Percentiles rank a stretch among this genome's conserved stretches.
phyloP scores from a whole-genome alignment of 768 basidiomycete genomes.

The Tylopilus sp. region DNA sequence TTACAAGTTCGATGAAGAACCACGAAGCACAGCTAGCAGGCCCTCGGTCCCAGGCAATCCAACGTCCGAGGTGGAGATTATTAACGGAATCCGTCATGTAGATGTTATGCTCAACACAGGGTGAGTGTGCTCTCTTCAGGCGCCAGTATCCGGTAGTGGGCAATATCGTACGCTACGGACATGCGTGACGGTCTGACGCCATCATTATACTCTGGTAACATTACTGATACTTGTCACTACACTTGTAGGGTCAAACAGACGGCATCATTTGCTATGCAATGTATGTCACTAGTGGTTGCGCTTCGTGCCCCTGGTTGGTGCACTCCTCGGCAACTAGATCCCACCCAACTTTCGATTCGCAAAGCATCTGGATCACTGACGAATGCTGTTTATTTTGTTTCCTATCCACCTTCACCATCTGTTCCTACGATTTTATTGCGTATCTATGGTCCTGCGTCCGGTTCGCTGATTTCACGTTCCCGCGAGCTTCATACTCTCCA shows the following conservation, averaged over 20 bases:
- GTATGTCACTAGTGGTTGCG: slow-evolving; percentile 53
- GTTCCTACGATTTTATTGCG: slow-evolving; percentile 77
- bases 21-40: slow-evolving; percentile 30
- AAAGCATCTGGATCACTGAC: slow-evolving; percentile 92
- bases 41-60: slow-evolving; percentile 35
- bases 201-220: slow-evolving; percentile 13
- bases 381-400: slow-evolving; percentile 96
- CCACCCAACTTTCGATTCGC: slow-evolving; percentile 54
- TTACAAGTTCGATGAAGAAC: slow-evolving; percentile 3
- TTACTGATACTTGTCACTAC: slow-evolving; percentile 19
- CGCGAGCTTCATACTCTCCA: slow-evolving; percentile 87
- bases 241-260: slow-evolving; percentile 62
- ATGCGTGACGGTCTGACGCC: slow-evolving; percentile 35
- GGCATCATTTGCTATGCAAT: slow-evolving; percentile 46
- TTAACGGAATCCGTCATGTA: slow-evolving; percentile 61
- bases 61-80: slow-evolving; percentile 42
- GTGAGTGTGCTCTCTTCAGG: slow-evolving; percentile 47
- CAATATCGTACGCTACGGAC: slow-evolving; percentile 31
- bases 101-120: slow-evolving; percentile 58
- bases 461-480: slow-evolving; percentile 80
- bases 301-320: slow-evolving; percentile 63
- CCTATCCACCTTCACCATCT: slow-evolving; percentile 52
- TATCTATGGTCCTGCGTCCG: slow-evolving; percentile 88
- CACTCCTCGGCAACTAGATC: slow-evolving; percentile 38
- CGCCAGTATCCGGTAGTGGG: slow-evolving; percentile 22